Evolutionary conservation across 192 early-diverging fungal species (phyloP), one percentile per base, ranked within the genome.

Genomic region (Chytriomyces hyalinus): DNA sequence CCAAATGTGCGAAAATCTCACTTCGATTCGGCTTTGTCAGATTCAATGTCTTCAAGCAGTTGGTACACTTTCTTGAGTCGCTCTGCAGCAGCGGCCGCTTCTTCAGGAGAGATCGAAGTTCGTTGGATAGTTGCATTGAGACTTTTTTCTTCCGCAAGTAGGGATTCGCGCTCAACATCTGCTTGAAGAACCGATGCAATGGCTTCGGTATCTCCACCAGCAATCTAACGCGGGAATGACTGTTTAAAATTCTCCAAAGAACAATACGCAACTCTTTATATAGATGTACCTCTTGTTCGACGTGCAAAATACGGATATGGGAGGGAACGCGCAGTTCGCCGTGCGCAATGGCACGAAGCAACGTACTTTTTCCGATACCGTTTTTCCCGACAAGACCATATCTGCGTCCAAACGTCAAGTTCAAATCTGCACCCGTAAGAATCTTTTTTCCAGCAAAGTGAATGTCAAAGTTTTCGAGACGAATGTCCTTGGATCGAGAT

Each of bases 381-480:
- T 94, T 94, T 79, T 96, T 92, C 73, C 98, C 98, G 28, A 99
- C 94, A 26, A 99, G 84, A 83, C 96, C 96, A 86, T 99, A 98
- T 61, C 98, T 86, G 64, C 96, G 91, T 28, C 96, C 96, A 87
- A 91, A 93, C 26, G 90, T 88, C 79, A 99, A 80, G 22, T 89
- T 92, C 20, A 99, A 78, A 73, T 84, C 92, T 68, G 96, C 89
- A 77, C 94, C 93, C 36, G 91, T 93, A 17, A 99, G 85, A 80
- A 99, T 99, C 80, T 92, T 92, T 83, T 95, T 94, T 22, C 96
- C 95, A 50, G 94, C 94, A 80, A 78, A 88, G 51, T 92, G 94
- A 61, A 98, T 97, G 81, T 99, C 97, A 86, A 99, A 98, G 85
- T 94, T 93, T 70, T 97, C 95, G 70, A 97, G 76, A 84, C 96